A percentile compares a stretch with the other conserved stretches of the same genome.
phyloP scores from a whole-genome alignment of 352 stramenopile genomes.

The Phytophthora litchii region DNA sequence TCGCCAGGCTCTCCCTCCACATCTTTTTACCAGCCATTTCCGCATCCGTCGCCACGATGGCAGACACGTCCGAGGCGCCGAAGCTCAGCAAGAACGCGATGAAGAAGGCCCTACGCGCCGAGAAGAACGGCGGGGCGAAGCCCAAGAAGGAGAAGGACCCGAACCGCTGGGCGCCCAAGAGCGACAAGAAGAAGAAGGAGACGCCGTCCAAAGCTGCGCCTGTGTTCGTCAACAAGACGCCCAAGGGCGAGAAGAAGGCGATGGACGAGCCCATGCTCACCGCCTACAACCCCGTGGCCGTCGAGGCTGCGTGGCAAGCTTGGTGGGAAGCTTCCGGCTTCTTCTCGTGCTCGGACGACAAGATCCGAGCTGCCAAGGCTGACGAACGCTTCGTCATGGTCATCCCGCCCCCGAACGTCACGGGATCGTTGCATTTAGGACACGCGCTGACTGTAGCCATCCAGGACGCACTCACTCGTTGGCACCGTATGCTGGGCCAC shows the following conservation, averaged over 20 bases:
- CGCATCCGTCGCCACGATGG: constrained; percentile 21
- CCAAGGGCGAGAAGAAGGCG: constrained; percentile 96
- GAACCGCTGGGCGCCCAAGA: constrained; percentile 88
- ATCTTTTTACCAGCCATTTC: constrained; percentile 30
- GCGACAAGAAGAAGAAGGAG: constrained; percentile 89
- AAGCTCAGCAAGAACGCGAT: constrained; percentile 96
- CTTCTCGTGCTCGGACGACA: constrained; percentile 93
- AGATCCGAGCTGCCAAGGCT: constrained; percentile 71
- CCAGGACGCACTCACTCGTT: constrained; percentile 97
- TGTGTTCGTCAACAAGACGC: constrained; percentile 93
- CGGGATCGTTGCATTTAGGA: constrained; percentile 95
- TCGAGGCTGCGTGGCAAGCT: constrained; percentile 98
- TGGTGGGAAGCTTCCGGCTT: constrained; percentile 98
- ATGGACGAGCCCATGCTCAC: constrained; percentile 90
- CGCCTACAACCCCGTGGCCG: constrained; percentile 96
- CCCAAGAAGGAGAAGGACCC: constrained; percentile 97
- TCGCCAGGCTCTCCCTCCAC: background rate
- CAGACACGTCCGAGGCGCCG: constrained; percentile 12
- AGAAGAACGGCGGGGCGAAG: constrained; percentile 82
- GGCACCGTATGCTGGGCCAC: constrained; percentile 98
- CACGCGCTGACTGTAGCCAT: constrained; percentile 99
- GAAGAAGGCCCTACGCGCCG: constrained; percentile 92
- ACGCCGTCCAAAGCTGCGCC: constrained; percentile 44
- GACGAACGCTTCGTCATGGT: constrained; percentile 98
- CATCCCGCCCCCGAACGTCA: constrained; percentile 88